Percentiles rank a stretch among this genome's conserved stretches.
Conservation (phyloP, 768 basidiomycete genomes). For the Tylopilus felleus region DNA sequence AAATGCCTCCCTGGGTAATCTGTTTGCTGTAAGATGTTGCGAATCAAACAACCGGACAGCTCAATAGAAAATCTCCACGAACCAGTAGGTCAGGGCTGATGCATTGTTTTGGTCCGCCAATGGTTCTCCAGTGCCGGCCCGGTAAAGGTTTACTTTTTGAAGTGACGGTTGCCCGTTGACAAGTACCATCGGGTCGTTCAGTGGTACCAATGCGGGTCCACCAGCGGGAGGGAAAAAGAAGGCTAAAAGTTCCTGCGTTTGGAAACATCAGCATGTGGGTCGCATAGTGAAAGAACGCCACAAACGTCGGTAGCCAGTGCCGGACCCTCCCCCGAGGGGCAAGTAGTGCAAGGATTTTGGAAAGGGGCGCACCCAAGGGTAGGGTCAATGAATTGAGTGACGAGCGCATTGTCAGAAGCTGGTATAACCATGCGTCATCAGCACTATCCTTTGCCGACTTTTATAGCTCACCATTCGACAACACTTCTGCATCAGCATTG, state of each 20-base stretch:
- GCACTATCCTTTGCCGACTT: not conserved
- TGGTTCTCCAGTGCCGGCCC: conserved; percentile 26
- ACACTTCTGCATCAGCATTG: conserved; percentile 21
- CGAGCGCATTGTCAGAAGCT: conserved; percentile 28
- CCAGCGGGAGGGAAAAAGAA: conserved; percentile 23
- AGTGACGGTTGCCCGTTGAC: conserved; percentile 23
- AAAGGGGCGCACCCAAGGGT: conserved; percentile 23
- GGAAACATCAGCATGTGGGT: not conserved
- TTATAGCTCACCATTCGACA: conserved; percentile 21
- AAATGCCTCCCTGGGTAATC: conserved; percentile 21
- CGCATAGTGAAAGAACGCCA: not conserved
- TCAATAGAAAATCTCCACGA: not conserved
- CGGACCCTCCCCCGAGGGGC: conserved; percentile 15
- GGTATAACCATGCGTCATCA: not conserved
- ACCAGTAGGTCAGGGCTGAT: conserved; percentile 23
- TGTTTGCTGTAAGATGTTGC: conserved; percentile 15
- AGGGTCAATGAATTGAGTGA: conserved; percentile 26
- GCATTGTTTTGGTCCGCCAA: conserved; percentile 22
- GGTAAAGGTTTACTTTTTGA: conserved; percentile 27
- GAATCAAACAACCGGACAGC: not conserved
- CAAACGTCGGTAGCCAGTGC: conserved; percentile 25
- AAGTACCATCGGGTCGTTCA: conserved; percentile 28
- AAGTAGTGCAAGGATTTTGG: conserved; percentile 27
- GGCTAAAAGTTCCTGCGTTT: conserved; percentile 22
- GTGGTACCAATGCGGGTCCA: conserved; percentile 24